These are phyloP conservation scores for Fusarium sp. DNA, from an alignment of 2,329 filamentous ascomycete species.

Conservation along the genomic window DNA sequence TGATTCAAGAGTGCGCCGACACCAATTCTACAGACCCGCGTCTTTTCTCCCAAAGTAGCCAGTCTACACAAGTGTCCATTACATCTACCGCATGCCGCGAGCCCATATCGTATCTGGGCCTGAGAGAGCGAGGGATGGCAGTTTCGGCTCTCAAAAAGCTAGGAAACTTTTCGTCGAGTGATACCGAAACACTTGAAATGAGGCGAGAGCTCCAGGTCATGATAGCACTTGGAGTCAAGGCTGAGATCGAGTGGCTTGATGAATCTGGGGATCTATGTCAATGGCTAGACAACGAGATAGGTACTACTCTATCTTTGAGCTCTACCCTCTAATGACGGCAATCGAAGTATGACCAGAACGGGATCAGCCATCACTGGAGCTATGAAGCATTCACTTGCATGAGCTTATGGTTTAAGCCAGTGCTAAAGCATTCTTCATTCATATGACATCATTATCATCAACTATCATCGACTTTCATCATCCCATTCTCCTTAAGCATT, in stretches of 20 bases:
- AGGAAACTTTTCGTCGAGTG: slow-evolving; percentile 39
- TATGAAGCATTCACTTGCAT: background rate
- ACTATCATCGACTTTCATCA: slow-evolving; percentile 15
- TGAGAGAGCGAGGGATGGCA: slow-evolving; percentile 69
- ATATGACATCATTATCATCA: background rate
- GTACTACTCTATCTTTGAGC: background rate
- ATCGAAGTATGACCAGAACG: background rate
- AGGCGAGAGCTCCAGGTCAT: slow-evolving; percentile 75
- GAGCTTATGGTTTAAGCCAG: background rate
- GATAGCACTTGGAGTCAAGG: slow-evolving; percentile 79
- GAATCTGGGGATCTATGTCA: slow-evolving; percentile 60
- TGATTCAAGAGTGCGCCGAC: slow-evolving; percentile 39
- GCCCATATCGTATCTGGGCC: slow-evolving; percentile 57
- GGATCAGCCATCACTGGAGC: background rate
- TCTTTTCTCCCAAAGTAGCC: background rate
- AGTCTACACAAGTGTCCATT: slow-evolving; percentile 31
- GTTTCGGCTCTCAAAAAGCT: slow-evolving; percentile 62
- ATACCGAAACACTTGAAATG: slow-evolving; percentile 53
- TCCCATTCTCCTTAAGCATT: slow-evolving; percentile 12
- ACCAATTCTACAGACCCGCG: background rate
- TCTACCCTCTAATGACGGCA: background rate
- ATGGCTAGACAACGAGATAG: slow-evolving; percentile 63
- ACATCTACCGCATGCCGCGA: slow-evolving; percentile 45
- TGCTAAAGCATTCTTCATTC: background rate
- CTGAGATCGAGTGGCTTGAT: slow-evolving; percentile 80